A percentile compares a stretch with the other conserved stretches of the same genome.
These are phyloP conservation scores for Capsicum rhomboideum DNA, from an alignment of 257 asterid species.

Conservation along the genomic window DNA sequence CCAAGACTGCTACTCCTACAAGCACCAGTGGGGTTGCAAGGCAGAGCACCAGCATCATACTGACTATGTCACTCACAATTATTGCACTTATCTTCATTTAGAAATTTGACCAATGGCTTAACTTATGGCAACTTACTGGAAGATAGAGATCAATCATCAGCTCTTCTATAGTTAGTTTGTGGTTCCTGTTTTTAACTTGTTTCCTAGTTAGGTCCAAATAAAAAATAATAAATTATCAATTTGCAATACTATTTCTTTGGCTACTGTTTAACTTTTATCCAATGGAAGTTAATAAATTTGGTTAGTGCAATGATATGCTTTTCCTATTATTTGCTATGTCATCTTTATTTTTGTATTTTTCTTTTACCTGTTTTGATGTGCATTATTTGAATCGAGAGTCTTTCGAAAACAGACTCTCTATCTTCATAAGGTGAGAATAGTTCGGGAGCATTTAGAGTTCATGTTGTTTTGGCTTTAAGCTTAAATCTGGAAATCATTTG, in stretches of 20 bases:
- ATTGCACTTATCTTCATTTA: slow-evolving; percentile 16
- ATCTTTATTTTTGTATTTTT: not conserved
- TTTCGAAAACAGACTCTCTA: no score
- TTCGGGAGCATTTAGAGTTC: no score
- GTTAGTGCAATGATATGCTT: no score
- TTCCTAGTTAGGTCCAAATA: not conserved
- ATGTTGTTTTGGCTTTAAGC: no score
- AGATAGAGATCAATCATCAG: not conserved
- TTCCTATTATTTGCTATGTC: not conserved
- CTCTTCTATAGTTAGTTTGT: not conserved
- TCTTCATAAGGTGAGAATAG: no score
- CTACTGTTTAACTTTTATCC: not conserved
- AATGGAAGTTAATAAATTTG: not conserved
- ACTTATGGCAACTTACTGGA: not conserved
- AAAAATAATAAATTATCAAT: not conserved
- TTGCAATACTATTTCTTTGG: not conserved
- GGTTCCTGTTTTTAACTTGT: not conserved
- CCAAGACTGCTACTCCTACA: slow-evolving; percentile 6
- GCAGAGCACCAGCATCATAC: not conserved
- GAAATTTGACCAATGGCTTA: not conserved
- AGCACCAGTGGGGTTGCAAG: slow-evolving; percentile 17
- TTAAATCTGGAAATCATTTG: no score
- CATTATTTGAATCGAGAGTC: no score
- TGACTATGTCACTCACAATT: slow-evolving; percentile 10
- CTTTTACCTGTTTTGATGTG: no score